These are phyloP conservation scores for Neocucurbitaria cava DNA, from an alignment of 2,329 filamentous ascomycete species.

Conservation along the genomic window DNA sequence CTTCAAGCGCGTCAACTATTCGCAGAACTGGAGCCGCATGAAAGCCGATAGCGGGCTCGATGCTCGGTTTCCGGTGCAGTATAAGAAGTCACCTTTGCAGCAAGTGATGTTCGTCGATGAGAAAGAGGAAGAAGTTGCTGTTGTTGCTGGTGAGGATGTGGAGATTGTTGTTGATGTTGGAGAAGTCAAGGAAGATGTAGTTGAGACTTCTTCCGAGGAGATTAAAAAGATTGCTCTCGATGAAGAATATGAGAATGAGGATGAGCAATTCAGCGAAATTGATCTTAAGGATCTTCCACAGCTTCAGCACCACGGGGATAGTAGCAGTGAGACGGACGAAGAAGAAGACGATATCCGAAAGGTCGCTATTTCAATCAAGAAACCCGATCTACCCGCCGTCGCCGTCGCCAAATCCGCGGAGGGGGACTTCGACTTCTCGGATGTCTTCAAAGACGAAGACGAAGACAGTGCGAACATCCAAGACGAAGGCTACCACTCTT, in stretches of 20 bases:
- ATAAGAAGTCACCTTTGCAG: neutral
- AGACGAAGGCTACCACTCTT: conserved; percentile 17
- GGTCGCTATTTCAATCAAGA: too few species aligned
- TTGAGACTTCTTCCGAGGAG: too few species aligned
- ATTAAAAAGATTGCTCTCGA: neutral
- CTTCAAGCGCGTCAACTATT: neutral
- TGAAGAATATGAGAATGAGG: neutral
- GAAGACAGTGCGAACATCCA: neutral
- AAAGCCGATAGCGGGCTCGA: neutral
- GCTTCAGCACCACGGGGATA: neutral
- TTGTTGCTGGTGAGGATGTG: neutral
- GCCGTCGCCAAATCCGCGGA: too few species aligned
- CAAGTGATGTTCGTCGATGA: neutral
- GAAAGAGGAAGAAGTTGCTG: neutral
- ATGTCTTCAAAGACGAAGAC: conserved; percentile 5
- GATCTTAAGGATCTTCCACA: neutral
- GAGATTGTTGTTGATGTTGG: too few species aligned
- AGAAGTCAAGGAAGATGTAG: too few species aligned
- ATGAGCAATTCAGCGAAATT: neutral
- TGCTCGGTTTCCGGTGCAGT: neutral
- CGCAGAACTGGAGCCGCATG: conserved; percentile 5
- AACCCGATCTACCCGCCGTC: neutral
- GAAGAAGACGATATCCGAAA: too few species aligned
- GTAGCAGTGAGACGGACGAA: neutral
- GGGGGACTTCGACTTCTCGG: neutral